Base-by-base conservation (phyloP, 495 filamentous ascomycete genomes). In the Penicillium verhagenii region DNA sequence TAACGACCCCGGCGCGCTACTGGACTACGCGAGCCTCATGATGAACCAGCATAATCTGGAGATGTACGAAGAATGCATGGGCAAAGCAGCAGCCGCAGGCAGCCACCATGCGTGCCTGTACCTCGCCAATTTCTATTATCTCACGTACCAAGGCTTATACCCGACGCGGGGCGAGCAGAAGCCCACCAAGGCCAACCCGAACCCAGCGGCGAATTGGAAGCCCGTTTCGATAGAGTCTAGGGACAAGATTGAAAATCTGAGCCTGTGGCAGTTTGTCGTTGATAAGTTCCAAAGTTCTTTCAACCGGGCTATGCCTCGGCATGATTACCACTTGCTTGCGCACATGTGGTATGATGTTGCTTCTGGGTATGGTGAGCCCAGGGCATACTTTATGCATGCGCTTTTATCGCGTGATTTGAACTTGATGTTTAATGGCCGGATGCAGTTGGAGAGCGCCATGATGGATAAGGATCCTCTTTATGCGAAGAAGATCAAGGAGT, bases 61-160 rank as follows among this genome's bases (percentile, higher is more conserved):
- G 0, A 18, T 16, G 21, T 78, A 78, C 52, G 72, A 75, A 50
- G 54, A 72, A 47, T 68, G 42, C 47, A 71, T 78, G 68, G 50
- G 16, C 45, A 61, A 64, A 39, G 72, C 73, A 23, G 73, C 73
- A 0, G 58, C 57, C 2, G 43, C 60, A 1, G 71, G 70, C 0
- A 16, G 69, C 18, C 6, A 6, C 0, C 39, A 57, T 6, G 73
- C 75, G 1, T 71, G 69, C 53, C 37, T 64, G 6, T 68, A 64
- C 47, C 52, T 78, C 13, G 75, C 63, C 2, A 73, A 73, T 47
- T 72, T 64, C 56, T 78, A 78, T 50, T 72, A 69, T 45, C 63
- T 60, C 23, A 73, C 60, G 7, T 68, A 35, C 16, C 53, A 56
- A 9, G 67, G 71, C 1, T 38, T 47, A 18, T 63, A 63, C 46